Conservation (phyloP, 73 alveolate species). For the Stentor roeselii region DNA sequence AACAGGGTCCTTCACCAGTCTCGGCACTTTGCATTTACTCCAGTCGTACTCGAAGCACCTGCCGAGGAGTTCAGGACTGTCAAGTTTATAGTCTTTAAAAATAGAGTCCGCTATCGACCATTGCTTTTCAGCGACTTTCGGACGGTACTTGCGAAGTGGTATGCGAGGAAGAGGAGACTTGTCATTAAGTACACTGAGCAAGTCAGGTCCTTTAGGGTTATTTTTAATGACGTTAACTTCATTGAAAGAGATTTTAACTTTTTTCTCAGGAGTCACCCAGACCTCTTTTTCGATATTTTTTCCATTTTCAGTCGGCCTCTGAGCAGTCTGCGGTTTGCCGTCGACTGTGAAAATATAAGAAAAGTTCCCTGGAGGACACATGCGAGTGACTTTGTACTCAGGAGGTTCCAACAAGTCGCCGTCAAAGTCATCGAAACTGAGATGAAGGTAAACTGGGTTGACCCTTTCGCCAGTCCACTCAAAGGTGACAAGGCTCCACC, state of each 20-base stretch:
- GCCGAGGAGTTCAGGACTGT: constrained; percentile 43
- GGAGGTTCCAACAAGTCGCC: constrained; percentile 24
- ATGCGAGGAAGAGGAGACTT: constrained; percentile 35
- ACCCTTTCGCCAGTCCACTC: constrained; percentile 52
- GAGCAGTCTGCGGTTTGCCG: constrained; percentile 16
- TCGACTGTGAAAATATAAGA: constrained; percentile 39
- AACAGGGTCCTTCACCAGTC: constrained; percentile 43
- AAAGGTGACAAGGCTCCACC: constrained; percentile 67
- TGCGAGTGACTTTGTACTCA: constrained; percentile 36
- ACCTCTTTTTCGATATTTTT: background rate
- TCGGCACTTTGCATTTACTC: constrained; percentile 41
- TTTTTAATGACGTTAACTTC: constrained; percentile 9
- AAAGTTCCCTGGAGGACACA: constrained; percentile 59
- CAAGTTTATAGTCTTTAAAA: constrained; percentile 47
- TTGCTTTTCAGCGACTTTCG: constrained; percentile 38
- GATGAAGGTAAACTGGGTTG: constrained; percentile 64
- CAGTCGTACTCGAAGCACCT: constrained; percentile 55
- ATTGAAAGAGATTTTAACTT: background rate
- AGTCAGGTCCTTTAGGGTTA: background rate
- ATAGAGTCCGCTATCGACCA: constrained; percentile 41
- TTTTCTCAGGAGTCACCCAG: background rate
- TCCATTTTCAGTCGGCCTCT: background rate
- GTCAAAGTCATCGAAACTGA: constrained; percentile 56
- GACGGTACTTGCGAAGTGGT: constrained; percentile 38
- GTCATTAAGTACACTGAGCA: background rate